These are phyloP conservation scores for Sarocladium kiliense DNA, from an alignment of 2,329 filamentous ascomycete genomes.

Conservation along the genomic window DNA sequence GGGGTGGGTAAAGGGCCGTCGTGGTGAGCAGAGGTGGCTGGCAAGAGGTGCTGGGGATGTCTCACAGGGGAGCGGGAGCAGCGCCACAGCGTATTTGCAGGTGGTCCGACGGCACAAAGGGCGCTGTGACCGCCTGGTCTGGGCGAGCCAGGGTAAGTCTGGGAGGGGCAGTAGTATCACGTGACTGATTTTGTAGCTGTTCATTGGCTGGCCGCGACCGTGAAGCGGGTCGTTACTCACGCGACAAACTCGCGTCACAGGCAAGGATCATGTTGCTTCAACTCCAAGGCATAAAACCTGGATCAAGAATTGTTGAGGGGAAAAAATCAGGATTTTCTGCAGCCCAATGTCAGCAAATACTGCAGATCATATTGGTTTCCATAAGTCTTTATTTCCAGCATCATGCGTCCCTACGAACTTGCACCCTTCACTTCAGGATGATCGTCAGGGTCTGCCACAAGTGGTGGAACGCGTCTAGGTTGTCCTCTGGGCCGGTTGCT, in stretches of 20 bases:
- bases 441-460: constrained; percentile 1
- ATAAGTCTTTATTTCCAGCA: not conserved
- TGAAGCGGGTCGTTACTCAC: not conserved
- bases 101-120: not conserved
- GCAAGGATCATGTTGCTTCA: not conserved
- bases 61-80: not conserved
- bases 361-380: not conserved
- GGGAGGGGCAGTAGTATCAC: not conserved
- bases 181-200: not conserved
- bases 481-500: no score
- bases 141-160: not conserved
- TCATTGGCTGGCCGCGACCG: not conserved
- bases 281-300: not conserved
- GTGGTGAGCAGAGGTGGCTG: not conserved
- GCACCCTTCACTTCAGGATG: not conserved
- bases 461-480: not conserved
- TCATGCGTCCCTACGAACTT: not conserved
- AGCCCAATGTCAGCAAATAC: not conserved
- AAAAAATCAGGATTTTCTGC: not conserved
- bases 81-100: constrained; percentile 1
- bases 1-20: constrained; percentile 3
- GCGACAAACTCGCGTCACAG: constrained; percentile 4
- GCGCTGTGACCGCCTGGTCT: not conserved
- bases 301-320: not conserved
- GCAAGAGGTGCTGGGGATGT: not conserved